phyloP scores from a whole-genome alignment of 345 rosid species.

The Dipteronia dyeriana region DNA sequence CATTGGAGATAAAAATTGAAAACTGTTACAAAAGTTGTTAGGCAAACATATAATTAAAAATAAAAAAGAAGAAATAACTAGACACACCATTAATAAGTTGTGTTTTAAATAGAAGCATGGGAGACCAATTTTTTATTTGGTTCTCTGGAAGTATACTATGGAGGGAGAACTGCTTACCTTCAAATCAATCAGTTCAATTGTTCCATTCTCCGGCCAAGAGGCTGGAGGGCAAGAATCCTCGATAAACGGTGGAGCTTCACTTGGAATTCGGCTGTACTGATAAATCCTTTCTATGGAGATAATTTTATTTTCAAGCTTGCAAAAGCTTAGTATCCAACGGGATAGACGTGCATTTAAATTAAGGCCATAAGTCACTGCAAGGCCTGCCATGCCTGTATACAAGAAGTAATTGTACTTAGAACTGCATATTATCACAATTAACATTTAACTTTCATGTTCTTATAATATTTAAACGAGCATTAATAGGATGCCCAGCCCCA shows the following conservation, averaged over 20 bases:
- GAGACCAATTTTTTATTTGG: no score
- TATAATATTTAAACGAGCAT: background rate
- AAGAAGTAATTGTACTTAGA: slow-evolving; percentile 27
- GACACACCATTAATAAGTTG: no score
- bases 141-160: background rate
- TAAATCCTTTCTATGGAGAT: slow-evolving; percentile 96
- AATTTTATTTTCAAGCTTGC: slow-evolving; percentile 98
- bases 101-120: no score
- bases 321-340: slow-evolving; percentile 99
- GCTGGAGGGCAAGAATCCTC: slow-evolving; percentile 71
- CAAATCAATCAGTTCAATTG: slow-evolving; percentile 76
- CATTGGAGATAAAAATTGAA: no score
- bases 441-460: background rate
- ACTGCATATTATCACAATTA: background rate
- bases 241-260: slow-evolving; percentile 72
- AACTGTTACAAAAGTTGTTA: no score
- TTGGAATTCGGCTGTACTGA: slow-evolving; percentile 85
- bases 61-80: no score
- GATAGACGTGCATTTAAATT: slow-evolving; percentile 96
- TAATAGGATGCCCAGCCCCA: background rate
- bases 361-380: slow-evolving; percentile 98
- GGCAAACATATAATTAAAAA: no score
- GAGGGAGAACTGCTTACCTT: slow-evolving; percentile 51
- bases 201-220: slow-evolving; percentile 90
- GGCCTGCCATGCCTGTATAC: slow-evolving; percentile 96